phyloP scores from a whole-genome alignment of 83 land plant genomes.

The Thuja plicata region DNA sequence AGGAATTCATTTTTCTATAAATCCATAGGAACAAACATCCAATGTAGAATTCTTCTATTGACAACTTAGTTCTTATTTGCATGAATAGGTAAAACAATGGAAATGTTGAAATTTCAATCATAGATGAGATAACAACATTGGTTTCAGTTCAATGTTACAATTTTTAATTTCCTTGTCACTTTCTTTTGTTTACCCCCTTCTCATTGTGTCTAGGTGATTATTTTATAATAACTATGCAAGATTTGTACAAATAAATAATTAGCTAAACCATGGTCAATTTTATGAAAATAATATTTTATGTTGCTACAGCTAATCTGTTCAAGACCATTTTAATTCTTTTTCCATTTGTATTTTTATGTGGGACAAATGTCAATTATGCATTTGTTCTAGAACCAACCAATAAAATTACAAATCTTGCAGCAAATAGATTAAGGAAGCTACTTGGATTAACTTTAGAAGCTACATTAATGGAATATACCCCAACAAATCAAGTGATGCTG shows the following conservation, averaged over 20 bases:
- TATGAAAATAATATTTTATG: neutral
- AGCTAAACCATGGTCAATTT: neutral
- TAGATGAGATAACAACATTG: neutral
- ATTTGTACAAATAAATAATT: neutral
- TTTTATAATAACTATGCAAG: neutral
- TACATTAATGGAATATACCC: neutral
- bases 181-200: neutral
- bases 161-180: neutral
- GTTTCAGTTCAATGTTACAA: neutral
- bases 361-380: conserved; percentile 78
- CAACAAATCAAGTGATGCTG: too few relatives aligned
- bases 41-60: neutral
- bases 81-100: neutral
- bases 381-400: conserved; percentile 92
- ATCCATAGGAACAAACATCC: neutral
- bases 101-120: neutral
- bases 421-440: conserved; percentile 67
- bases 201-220: neutral
- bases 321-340: neutral
- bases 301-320: conserved; percentile 1
- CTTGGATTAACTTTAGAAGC: conserved; percentile 28
- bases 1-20: neutral
- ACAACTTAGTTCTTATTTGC: neutral
- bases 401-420: conserved; percentile 64
- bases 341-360: conserved; percentile 15